These are phyloP conservation scores for Penicillium cinerascens DNA, from an alignment of 495 filamentous ascomycete genomes.

Conservation along the genomic window DNA sequence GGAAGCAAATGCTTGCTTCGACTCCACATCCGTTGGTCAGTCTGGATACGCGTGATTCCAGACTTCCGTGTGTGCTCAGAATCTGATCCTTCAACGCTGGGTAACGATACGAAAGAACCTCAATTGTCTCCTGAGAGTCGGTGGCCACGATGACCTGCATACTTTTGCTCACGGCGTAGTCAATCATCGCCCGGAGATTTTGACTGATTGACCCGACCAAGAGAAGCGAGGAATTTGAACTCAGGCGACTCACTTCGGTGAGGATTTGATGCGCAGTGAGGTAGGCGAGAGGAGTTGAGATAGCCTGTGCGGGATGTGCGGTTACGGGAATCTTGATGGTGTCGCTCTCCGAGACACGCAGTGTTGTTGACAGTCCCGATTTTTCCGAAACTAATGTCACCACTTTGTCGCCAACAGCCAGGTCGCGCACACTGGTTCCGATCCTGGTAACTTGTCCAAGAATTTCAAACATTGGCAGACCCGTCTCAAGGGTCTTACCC, in stretches of 20 bases:
- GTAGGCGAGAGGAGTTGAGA: slow-evolving; percentile 20
- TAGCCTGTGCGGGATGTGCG: slow-evolving; percentile 4
- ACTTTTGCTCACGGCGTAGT: slow-evolving; percentile 12
- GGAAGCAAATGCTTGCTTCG: slow-evolving; percentile 13
- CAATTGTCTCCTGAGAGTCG: slow-evolving; percentile 8
- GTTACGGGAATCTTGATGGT: slow-evolving; percentile 13
- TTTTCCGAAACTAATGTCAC: slow-evolving; percentile 8
- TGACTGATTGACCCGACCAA: slow-evolving; percentile 16
- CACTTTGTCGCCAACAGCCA: slow-evolving; percentile 17
- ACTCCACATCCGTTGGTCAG: slow-evolving; percentile 19
- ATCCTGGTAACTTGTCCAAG: slow-evolving; percentile 13
- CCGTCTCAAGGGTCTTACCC: slow-evolving; percentile 11
- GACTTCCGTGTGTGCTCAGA: slow-evolving; percentile 8
- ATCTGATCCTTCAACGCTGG: slow-evolving; percentile 8
- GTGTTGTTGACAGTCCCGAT: slow-evolving; percentile 9
- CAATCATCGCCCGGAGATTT: slow-evolving; percentile 17
- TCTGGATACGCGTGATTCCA: slow-evolving; percentile 14
- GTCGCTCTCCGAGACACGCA: slow-evolving; percentile 12
- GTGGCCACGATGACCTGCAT: slow-evolving; percentile 18
- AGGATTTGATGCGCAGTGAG: slow-evolving; percentile 15
- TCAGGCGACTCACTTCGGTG: slow-evolving; percentile 11
- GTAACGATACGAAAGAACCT: slow-evolving; percentile 9
- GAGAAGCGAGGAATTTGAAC: slow-evolving; percentile 12
- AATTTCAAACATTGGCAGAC: slow-evolving; percentile 14
- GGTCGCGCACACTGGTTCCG: slow-evolving; percentile 14